Conservation (phyloP, 176 grass and related monocot genomes). For the Oryza brachyantha region DNA sequence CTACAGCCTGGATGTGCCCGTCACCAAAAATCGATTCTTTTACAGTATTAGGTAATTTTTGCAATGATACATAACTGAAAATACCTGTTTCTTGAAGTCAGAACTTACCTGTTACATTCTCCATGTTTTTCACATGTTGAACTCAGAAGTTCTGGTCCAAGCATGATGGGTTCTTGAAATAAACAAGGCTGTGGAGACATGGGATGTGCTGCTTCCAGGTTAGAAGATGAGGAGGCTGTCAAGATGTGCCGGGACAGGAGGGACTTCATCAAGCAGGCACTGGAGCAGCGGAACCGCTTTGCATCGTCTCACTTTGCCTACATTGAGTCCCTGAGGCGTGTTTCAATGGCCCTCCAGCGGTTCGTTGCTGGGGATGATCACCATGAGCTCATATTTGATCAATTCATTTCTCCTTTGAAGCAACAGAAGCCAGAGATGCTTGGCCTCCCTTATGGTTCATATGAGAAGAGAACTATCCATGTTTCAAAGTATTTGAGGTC, state of each 20-base stretch:
- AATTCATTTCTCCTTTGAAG: constrained; percentile 59
- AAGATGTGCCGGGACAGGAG: constrained; percentile 86
- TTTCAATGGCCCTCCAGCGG: constrained; percentile 66
- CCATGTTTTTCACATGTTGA: neutral
- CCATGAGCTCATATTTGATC: constrained; percentile 61
- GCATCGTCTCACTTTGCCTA: constrained; percentile 79
- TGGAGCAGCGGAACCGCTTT: constrained; percentile 74
- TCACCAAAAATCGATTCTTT: neutral
- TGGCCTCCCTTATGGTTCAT: constrained; percentile 55
- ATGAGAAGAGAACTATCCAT: constrained; percentile 67
- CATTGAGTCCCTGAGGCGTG: constrained; percentile 74
- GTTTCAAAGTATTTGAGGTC: constrained; percentile 69
- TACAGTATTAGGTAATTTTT: constrained; percentile 33
- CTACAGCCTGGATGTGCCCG: constrained; percentile 12
- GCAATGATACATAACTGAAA: neutral
- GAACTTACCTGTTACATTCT: neutral
- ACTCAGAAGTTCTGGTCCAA: constrained; percentile 25
- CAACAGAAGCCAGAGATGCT: constrained; percentile 59
- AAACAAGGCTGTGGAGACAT: constrained; percentile 57
- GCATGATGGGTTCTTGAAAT: constrained; percentile 68
- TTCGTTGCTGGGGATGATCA: constrained; percentile 72
- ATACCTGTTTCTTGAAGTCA: constrained; percentile 18
- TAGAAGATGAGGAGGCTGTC: constrained; percentile 96
- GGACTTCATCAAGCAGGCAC: constrained; percentile 90
- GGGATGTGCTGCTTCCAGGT: constrained; percentile 96